Evolutionary conservation across 140 eudicot species (phyloP), one percentile per base, ranked within the genome.

Genomic region (Bidens hawaiensis): DNA sequence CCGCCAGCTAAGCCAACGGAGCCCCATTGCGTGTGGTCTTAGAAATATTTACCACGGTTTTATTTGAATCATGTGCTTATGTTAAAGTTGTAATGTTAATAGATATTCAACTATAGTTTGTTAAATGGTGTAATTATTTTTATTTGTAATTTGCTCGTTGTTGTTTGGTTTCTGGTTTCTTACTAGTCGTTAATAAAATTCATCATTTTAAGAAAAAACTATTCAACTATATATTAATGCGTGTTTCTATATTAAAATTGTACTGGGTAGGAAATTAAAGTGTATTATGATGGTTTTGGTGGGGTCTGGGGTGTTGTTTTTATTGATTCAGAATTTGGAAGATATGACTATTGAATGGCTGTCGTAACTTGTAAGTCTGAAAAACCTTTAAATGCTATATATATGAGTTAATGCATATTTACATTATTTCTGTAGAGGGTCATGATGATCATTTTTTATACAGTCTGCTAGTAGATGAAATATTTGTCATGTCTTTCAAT

Each of bases 401-500:
- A n/a, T n/a, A n/a, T 13, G 57, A 73, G 61, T 53, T 69, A 23
- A 73, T 56, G 63, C 63, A 73, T 73, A 33, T 57, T 65, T 64
- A 64, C 53, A 34, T 46, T 42, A 38, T 59, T 48, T 73, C 78
- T 66, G 74, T 47, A 65, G 64, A 51, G 17, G 53, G 78, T 65
- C 68, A 73, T 66, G 64, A 74, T 74, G 51, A 21, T 46, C 78
- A 65, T 57, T 73, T 72, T 45, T 71, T 25, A 52, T 24, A 57
- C 78, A 56, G 68, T 65, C 68, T 74, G 78, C 43, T 25, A n/a
- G 48, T 57, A 73, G 69, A 74, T 74, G 69, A 66, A 74, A 74
- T 74, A 50, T 66, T 74, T 74, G 74, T 74, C 74, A 74, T 59
- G 58, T 73, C 74, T 56, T 57, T 73, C 78, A 65, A 13, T 24